Base-by-base conservation (phyloP, 176 grass and related monocot genomes). In the Carex parvula region DNA sequence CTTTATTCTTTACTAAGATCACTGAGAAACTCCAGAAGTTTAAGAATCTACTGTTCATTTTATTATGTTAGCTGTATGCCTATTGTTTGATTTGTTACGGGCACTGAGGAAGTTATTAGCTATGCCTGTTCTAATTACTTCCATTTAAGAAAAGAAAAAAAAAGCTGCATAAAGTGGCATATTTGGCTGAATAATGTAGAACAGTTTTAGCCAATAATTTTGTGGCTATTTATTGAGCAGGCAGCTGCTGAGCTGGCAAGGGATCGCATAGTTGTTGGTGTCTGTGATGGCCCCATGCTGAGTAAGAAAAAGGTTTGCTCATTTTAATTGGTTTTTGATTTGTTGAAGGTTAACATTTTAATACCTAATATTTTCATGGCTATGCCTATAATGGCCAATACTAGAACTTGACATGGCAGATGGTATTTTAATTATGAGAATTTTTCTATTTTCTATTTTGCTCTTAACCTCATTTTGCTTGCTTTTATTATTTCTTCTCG, bases 261-360 rank as follows among this genome's bases (percentile, higher is more conserved):
- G 42, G 86, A 91, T 20, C 78, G 91, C 80, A 85, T 98, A 21
- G 92, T 98, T 20, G 68, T 98, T 22, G 95, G 92, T 52, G 83
- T 98, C 72, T 98, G 95, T 81, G 95, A 98, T 84, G 92, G 92
- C 15, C 95, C 95, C 3, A 98, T 98, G 95, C 86, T 98, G 81
- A 84, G 77, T 85, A 98, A 98, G 84, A 98, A 97, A 84, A 52
- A 98, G 92, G 95, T 94, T 4, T 24, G 16, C 16, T 3, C 33
- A 30, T 54, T 22, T 54, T 26, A 29, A 1, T 52, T 75, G 1
- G 2, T 29, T 26, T 76, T 76, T 54, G 1, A 48, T 37, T 54
- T 12, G 13, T 78, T 56, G 57, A 15, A 7, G 22, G 3, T 55
- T 55, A 0, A 39, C 35, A 70, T 42, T 44, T 33, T 18, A 70